Conservation (phyloP, 2,329 filamentous ascomycete species). For the Pseudopyrenochaeta lycopersici region DNA sequence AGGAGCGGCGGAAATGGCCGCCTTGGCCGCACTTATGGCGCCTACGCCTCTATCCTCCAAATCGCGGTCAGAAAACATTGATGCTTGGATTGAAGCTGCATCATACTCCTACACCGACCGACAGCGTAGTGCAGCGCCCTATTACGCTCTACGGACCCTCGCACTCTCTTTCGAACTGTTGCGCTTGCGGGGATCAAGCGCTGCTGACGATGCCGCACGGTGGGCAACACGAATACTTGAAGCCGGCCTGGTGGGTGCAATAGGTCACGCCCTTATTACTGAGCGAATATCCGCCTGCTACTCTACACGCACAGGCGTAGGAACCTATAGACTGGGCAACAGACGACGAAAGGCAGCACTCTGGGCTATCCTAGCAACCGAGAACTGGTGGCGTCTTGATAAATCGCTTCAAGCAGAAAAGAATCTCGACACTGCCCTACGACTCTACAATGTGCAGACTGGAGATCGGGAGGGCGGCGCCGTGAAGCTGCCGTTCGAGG, state of each 20-base stretch:
- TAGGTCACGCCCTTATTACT: constrained; percentile 83
- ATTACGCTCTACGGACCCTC: constrained; percentile 81
- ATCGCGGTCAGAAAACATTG: constrained; percentile 79
- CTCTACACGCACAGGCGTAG: constrained; percentile 73
- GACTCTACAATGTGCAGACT: constrained; percentile 59
- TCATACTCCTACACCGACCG: constrained; percentile 88
- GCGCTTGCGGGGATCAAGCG: constrained; percentile 78
- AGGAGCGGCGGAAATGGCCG: constrained; percentile 93
- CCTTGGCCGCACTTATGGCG: constrained; percentile 81
- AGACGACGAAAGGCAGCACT: constrained; percentile 85
- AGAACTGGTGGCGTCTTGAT: constrained; percentile 81
- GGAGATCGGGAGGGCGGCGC: constrained; percentile 21
- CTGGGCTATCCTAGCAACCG: constrained; percentile 85
- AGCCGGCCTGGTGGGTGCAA: constrained; percentile 71
- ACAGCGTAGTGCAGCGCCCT: constrained; percentile 75
- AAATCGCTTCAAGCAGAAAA: constrained; percentile 81
- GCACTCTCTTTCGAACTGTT: constrained; percentile 82
- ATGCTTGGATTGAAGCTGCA: constrained; percentile 87
- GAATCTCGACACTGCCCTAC: constrained; percentile 75
- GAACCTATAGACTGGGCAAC: constrained; percentile 72
- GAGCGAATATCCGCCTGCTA: constrained; percentile 90
- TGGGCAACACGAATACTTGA: constrained; percentile 87
- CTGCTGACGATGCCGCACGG: constrained; percentile 84
- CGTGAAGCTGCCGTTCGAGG: constrained; percentile 55
- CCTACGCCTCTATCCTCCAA: constrained; percentile 77